Evolutionary conservation across 2,329 filamentous ascomycete species (phyloP).

Genomic region (Alternaria atra): DNA sequence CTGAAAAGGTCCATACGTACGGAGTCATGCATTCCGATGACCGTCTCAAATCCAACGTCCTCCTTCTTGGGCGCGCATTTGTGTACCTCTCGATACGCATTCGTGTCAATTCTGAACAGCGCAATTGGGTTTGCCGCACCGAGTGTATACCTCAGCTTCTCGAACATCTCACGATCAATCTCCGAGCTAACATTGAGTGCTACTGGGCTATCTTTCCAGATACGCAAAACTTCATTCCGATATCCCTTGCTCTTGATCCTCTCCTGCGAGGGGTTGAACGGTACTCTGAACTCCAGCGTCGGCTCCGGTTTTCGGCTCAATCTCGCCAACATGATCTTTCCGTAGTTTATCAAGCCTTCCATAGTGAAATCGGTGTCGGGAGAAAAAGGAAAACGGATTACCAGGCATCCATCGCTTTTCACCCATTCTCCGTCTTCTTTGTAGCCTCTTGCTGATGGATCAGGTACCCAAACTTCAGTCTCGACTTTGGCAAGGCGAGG

Average conservation of each 20-base stretch:
- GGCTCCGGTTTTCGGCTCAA: constrained; percentile 58
- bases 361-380: constrained; percentile 47
- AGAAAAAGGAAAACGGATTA: constrained; percentile 70
- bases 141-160: constrained; percentile 70
- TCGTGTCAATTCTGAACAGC: constrained; percentile 73
- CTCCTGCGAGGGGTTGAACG: constrained; percentile 67
- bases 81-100: constrained; percentile 65
- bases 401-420: constrained; percentile 67
- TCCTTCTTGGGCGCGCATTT: constrained; percentile 67
- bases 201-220: constrained; percentile 69
- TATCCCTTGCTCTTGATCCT: constrained; percentile 70
- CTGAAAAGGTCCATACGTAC: constrained; percentile 51
- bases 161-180: constrained; percentile 63
- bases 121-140: constrained; percentile 72
- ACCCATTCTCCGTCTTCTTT: constrained; percentile 59
- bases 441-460: constrained; percentile 64
- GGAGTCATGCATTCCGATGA: constrained; percentile 74
- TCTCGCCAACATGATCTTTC: constrained; percentile 46
- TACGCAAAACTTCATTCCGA: constrained; percentile 66
- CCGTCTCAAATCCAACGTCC: constrained; percentile 69
- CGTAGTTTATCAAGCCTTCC: constrained; percentile 44
- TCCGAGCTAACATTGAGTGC: constrained; percentile 58
- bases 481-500: constrained; percentile 75
- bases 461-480: constrained; percentile 74
- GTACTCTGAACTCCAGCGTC: constrained; percentile 72